Base-by-base conservation (phyloP, 352 stramenopile genomes). In the Pythium rishiriense region DNA sequence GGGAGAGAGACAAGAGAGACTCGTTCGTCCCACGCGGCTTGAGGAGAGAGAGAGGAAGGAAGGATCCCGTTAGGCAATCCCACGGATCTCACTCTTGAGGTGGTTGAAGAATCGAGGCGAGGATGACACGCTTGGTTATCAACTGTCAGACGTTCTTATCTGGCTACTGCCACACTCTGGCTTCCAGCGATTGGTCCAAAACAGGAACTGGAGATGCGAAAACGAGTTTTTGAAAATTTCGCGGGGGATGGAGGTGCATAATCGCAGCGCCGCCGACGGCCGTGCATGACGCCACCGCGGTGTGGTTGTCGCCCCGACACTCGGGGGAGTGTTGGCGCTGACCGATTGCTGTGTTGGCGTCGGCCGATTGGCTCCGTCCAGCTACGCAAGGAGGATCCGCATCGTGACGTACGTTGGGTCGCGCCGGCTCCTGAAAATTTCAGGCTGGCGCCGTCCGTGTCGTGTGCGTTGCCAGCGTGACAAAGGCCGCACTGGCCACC, bases 221-320 rank as follows among this genome's bases (percentile, higher is more conserved):
- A 10, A 31, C 24, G 31, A 11, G n/a, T 51, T 12, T 43, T 43
- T 43, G 47, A 65, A 65, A 65, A n/a, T 58, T 65, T 65, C 43
- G 31, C 41, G 37, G 37, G 6, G 31, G 9, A 21, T 12, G 0
- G 37, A 35, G 19, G 37, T 43, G 37, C 37, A 43, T 43, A 43
- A 43, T 43, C 37, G 9, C 12, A 4, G 37, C 37, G 37, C 11
- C 37, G 37, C 1, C 7, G 37, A 2, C 9, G 9, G 37, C 19
- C 10, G 37, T 6, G 37, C 29, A 54, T 54, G 51, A 54, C 26
- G 48, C 28, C 25, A 28, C 28, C 28, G 48, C 25, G 48, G n/a
- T n/a, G n/a, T n/a, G n/a, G n/a, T n/a, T n/a, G n/a, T n/a, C n/a
- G n/a, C n/a, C n/a, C n/a, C n/a, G n/a, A n/a, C n/a, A n/a, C n/a